Percentiles rank a stretch among this genome's conserved stretches.
Evolutionary conservation across 768 basidiomycete genomes (phyloP).

Genomic region (Trametes coccinea): DNA sequence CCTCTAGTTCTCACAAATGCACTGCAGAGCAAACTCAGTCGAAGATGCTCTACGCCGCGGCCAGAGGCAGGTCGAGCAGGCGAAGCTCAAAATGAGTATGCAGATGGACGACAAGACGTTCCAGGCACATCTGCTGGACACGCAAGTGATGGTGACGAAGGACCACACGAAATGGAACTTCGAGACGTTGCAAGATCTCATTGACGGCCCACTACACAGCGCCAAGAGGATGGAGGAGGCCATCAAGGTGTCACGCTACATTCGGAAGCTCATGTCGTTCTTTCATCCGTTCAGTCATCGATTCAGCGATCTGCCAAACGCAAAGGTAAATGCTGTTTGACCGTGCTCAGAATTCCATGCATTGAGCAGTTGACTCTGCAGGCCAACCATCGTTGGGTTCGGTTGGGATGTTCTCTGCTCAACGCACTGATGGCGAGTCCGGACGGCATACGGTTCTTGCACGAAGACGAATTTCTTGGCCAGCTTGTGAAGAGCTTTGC

Average conservation of each 20-base stretch:
- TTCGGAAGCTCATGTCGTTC: constrained; percentile 89
- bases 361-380: constrained; percentile 32
- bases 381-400: constrained; percentile 84
- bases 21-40: constrained; percentile 69
- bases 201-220: constrained; percentile 91
- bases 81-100: constrained; percentile 85
- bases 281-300: constrained; percentile 89
- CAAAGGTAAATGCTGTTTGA: constrained; percentile 45
- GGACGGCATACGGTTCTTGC: constrained; percentile 83
- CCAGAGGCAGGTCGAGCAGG: constrained; percentile 88
- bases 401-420: constrained; percentile 78
- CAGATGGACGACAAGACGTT: constrained; percentile 96
- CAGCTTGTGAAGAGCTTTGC: constrained; percentile 88
- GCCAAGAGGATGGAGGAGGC: constrained; percentile 94
- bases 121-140: constrained; percentile 80
- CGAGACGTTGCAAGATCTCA: constrained; percentile 81
- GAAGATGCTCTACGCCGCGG: constrained; percentile 87
- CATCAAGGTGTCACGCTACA: constrained; percentile 85
- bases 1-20: neutral
- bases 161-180: constrained; percentile 93
- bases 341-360: neutral
- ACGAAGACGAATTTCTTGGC: constrained; percentile 81
- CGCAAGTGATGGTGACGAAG: constrained; percentile 85
- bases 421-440: constrained; percentile 79
- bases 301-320: constrained; percentile 80